Evolutionary conservation across 2,329 filamentous ascomycete genomes (phyloP).

Genomic region (Whalleya microplaca): DNA sequence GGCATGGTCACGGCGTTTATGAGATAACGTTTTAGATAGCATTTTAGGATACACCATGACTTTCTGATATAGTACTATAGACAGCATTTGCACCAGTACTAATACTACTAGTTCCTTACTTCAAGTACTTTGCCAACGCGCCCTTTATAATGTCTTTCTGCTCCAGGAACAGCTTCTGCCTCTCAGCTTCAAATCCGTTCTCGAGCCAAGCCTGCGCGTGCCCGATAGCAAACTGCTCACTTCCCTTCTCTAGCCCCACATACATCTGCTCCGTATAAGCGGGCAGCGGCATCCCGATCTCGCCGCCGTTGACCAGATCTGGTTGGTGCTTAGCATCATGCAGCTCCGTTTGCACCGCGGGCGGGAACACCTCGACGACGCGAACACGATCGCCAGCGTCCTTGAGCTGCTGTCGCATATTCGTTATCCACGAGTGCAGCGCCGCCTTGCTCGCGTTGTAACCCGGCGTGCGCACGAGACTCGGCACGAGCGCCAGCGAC

Average conservation of each 20-base stretch:
- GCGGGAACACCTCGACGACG: slow-evolving; percentile 50
- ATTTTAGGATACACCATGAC: too few relatives aligned
- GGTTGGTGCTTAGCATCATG: slow-evolving; percentile 45
- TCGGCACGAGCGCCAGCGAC: slow-evolving; percentile 43
- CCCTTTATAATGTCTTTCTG: slow-evolving; percentile 26
- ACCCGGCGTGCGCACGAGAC: slow-evolving; percentile 45
- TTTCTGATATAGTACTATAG: too few relatives aligned
- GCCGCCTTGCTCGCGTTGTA: slow-evolving; percentile 56
- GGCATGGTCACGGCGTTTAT: neutral
- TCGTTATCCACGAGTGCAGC: slow-evolving; percentile 48
- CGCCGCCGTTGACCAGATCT: slow-evolving; percentile 44
- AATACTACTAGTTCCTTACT: slow-evolving; percentile 5
- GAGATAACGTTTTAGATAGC: too few relatives aligned
- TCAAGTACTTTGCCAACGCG: slow-evolving; percentile 23
- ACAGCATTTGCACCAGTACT: neutral
- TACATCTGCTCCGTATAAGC: slow-evolving; percentile 48
- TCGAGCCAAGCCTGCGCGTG: slow-evolving; percentile 28
- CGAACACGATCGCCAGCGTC: slow-evolving; percentile 32
- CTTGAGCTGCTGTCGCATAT: slow-evolving; percentile 49
- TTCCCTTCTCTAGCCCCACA: slow-evolving; percentile 40
- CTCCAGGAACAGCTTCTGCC: slow-evolving; percentile 31
- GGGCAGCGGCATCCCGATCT: slow-evolving; percentile 52
- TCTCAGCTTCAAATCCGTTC: slow-evolving; percentile 32
- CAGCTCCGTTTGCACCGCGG: slow-evolving; percentile 47
- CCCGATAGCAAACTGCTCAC: slow-evolving; percentile 45